Base-by-base conservation (phyloP, 805 yeast species). In the Cyberlindnera euphorbiiphila region DNA sequence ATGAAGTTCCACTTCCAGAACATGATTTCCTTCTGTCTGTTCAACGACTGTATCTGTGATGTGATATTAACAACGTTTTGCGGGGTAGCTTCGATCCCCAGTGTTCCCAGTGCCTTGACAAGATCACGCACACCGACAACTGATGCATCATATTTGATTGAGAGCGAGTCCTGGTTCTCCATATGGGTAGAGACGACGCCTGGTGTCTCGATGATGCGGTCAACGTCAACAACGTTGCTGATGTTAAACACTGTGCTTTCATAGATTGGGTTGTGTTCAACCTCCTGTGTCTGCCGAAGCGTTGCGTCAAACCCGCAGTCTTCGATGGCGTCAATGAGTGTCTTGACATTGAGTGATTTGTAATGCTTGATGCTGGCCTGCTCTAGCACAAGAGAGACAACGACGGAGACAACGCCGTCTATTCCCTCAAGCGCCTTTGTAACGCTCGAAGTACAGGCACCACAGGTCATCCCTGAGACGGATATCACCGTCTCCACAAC, bases 311-410 rank as follows among this genome's bases (percentile, higher is more conserved):
- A 85, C 6, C 95, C 95, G 44, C 81, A 74, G 50, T 81, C 84
- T 43, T 86, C 95, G 12, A 89, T 72, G 2, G 76, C 61, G 16
- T 72, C 76, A 19, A 58, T 56, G 2, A 88, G 54, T 4, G 49
- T 50, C 1, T 64, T 4, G 36, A 61, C 2, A 54, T 43, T 36
- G 2, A 69, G 50, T 0, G 37, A 23, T 2, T 60, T 46, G 25
- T 60, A 60, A 53, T 81, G 88, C 9, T 53, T 56, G 3, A 86
- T 72, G 13, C 61, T 53, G 2, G 89, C 96, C 33, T 76, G 74
- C 47, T 85, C 93, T 0, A 95, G 85, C 4, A 85, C 62, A 21
- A 86, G 68, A 1, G 96, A 83, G 1, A 89, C 85, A 3, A 72
- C 68, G 0, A 71, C 85, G 5, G 60, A 53, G 2, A 51, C 32